Percentiles rank a stretch among this genome's conserved stretches.
phyloP scores from a whole-genome alignment of 345 rosid species.

The Aquilaria yunnanensis region DNA sequence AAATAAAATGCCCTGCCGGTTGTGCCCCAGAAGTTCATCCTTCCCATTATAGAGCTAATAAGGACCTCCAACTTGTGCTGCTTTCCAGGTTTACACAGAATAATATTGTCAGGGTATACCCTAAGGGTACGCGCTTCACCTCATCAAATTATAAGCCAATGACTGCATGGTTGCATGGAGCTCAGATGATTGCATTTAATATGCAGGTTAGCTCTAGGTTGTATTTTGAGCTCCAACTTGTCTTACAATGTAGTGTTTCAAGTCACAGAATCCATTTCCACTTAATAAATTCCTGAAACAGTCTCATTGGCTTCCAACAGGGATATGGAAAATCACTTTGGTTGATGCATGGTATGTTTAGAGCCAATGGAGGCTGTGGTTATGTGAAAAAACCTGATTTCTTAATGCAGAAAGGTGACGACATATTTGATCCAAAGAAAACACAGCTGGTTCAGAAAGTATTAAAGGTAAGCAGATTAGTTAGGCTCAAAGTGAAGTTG shows the following conservation, averaged over 20 bases:
- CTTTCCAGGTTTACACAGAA: conserved; percentile 68
- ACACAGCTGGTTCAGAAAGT: conserved; percentile 39
- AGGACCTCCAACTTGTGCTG: neutral
- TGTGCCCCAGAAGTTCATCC: too few relatives aligned
- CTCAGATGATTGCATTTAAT: conserved; percentile 67
- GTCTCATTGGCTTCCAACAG: conserved; percentile 23
- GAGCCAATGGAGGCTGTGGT: conserved; percentile 90
- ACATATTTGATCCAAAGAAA: conserved; percentile 58
- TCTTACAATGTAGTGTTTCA: neutral
- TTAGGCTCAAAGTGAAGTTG: neutral
- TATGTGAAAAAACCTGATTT: conserved; percentile 82
- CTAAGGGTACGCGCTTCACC: conserved; percentile 73
- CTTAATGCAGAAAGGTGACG: conserved; percentile 37
- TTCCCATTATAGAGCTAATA: too few relatives aligned
- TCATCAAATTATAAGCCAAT: conserved; percentile 24
- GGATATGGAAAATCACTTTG: conserved; percentile 79
- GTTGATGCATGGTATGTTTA: conserved; percentile 95
- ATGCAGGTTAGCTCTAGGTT: conserved; percentile 49
- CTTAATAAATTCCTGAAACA: neutral
- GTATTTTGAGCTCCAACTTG: neutral
- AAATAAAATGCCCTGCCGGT: too few relatives aligned
- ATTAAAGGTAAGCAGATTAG: conserved; percentile 41
- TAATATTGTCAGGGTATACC: conserved; percentile 78
- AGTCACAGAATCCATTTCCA: neutral
- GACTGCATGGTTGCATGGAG: conserved; percentile 88